Percentiles rank a stretch among this genome's conserved stretches.
phyloP scores from a whole-genome alignment of 1,139 yeast species.

The Candida albicans region DNA sequence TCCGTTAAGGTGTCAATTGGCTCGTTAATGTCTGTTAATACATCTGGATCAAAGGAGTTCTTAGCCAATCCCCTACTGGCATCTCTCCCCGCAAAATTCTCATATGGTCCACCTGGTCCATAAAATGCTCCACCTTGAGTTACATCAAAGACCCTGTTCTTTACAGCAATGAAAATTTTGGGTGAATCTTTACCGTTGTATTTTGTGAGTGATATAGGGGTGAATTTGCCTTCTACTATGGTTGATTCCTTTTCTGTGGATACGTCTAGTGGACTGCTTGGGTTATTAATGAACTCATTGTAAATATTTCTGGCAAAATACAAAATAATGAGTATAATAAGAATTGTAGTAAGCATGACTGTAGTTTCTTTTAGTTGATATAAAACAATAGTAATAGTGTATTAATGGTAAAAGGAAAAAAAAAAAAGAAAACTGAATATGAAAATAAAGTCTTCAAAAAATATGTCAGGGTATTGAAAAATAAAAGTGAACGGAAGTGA shows the following conservation, averaged over 20 bases:
- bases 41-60: constrained; percentile 76
- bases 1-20: constrained; percentile 74
- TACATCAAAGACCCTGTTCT: constrained; percentile 85
- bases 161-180: constrained; percentile 78
- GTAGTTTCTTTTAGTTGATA: background rate
- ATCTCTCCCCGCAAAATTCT: constrained; percentile 94
- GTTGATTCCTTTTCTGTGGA: constrained; percentile 39
- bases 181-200: constrained; percentile 81
- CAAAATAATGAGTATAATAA: constrained; percentile 23
- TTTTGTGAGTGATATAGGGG: constrained; percentile 70
- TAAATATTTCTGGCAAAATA: constrained; percentile 25
- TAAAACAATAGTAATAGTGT: background rate
- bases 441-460: no score
- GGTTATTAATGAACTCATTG: constrained; percentile 18
- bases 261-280: constrained; percentile 18
- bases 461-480: no score
- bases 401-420: background rate
- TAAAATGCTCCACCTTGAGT: constrained; percentile 79
- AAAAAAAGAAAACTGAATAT: no score
- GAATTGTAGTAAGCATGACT: constrained; percentile 26
- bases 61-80: constrained; percentile 92
- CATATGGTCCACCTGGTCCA: constrained; percentile 96
- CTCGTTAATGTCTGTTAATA: constrained; percentile 57
- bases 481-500: background rate
- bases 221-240: constrained; percentile 74